Conservation (phyloP, 2,329 filamentous ascomycete genomes). For the Penicillium sp. region DNA sequence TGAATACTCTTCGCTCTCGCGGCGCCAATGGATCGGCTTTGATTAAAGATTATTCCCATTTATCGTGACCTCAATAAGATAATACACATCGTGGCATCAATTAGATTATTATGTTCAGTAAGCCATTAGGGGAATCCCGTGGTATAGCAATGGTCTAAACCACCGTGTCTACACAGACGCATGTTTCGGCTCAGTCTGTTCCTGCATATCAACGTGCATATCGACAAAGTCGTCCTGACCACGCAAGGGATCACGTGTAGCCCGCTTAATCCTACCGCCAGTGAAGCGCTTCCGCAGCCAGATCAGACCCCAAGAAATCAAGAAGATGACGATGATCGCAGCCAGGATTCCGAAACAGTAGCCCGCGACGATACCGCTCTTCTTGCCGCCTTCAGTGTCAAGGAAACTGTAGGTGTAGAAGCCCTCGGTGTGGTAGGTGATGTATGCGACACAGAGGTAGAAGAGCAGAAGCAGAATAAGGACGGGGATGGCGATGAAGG, state of each 20-base stretch:
- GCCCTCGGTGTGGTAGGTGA: constrained; percentile 66
- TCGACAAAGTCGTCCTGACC: neutral
- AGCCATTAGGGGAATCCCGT: neutral
- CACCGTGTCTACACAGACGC: neutral
- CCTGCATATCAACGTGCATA: neutral
- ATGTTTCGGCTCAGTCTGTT: constrained; percentile 11
- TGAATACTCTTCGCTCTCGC: constrained; percentile 18
- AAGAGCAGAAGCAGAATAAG: constrained; percentile 67
- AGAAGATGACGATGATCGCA: constrained; percentile 54
- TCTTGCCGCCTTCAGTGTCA: constrained; percentile 55
- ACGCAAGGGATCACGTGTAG: constrained; percentile 16
- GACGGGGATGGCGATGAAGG: constrained; percentile 65
- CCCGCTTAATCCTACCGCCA: constrained; percentile 24
- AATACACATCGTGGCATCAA: neutral
- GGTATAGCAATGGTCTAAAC: neutral
- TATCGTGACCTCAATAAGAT: neutral
- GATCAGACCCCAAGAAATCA: constrained; percentile 53
- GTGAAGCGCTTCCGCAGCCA: constrained; percentile 53
- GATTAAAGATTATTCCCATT: constrained; percentile 7
- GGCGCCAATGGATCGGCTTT: constrained; percentile 1
- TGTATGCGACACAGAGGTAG: constrained; percentile 72
- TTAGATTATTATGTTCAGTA: neutral
- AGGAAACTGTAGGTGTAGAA: constrained; percentile 80
- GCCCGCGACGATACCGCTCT: constrained; percentile 56
- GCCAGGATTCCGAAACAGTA: constrained; percentile 62